phyloP scores from a whole-genome alignment of 2,329 filamentous ascomycete genomes.

The Grosmannia serpens region DNA sequence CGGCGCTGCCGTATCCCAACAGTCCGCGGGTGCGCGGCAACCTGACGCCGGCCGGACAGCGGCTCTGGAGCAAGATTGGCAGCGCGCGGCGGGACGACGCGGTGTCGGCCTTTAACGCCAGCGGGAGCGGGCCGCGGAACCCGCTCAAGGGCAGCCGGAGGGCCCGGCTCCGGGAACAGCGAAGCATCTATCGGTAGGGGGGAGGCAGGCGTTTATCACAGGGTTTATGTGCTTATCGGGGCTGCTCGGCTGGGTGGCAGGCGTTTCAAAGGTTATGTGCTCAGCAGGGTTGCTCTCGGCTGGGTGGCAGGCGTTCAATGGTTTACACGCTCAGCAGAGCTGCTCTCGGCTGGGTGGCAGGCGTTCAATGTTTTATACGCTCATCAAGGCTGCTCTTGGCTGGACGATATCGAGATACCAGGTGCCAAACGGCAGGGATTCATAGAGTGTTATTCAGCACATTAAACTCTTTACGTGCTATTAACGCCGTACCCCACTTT shows the following conservation, averaged over 20 bases:
- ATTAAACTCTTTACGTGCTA: too few species aligned
- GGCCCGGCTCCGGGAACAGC: slow-evolving; percentile 8
- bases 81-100: slow-evolving; percentile 19
- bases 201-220: neutral
- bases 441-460: too few species aligned
- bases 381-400: neutral
- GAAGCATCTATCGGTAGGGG: neutral
- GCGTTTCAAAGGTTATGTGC: too few species aligned
- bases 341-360: too few species aligned
- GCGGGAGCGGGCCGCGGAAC: neutral
- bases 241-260: too few species aligned
- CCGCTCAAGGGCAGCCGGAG: slow-evolving; percentile 8
- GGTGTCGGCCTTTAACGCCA: slow-evolving; percentile 7
- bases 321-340: neutral
- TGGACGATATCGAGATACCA: neutral
- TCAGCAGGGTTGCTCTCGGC: too few species aligned
- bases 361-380: too few species aligned
- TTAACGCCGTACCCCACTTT: too few species aligned
- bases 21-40: slow-evolving; percentile 45
- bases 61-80: slow-evolving; percentile 53
- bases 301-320: neutral
- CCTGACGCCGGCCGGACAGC: slow-evolving; percentile 64
- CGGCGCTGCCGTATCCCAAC: slow-evolving; percentile 48
- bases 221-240: neutral
- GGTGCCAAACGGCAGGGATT: neutral